Evolutionary conservation across 2,329 filamentous ascomycete species (phyloP), one percentile per base, ranked within the genome.

Genomic region (Talaromyces amestolkiae): DNA sequence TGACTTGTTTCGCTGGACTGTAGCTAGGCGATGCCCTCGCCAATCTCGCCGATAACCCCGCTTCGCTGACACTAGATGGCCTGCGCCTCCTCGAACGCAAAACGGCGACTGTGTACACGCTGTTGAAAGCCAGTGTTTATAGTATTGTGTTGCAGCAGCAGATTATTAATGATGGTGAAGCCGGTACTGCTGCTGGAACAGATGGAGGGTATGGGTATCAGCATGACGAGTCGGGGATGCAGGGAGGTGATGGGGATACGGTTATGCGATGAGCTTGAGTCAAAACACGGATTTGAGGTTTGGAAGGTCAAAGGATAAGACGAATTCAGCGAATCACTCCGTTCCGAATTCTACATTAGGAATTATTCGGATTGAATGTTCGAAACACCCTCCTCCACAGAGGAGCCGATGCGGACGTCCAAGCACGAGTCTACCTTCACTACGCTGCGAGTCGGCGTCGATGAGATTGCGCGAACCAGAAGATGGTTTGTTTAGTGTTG

Each of bases 131-230:
- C 19, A 98, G 94, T 78, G 95, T 99, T 69, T 99, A 99, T 81
- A 96, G 91, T 76, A 99, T 99, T 81, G 93, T 99, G 68, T 79
- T 99, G 82, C 94, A 99, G 85, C 94, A 98, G 85, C 92, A 98
- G 85, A 92, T 96, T 73, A 89, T 90, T 68, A 91, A 89, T 79
- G 90, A 78, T 71, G 75, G 74, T 69, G 75, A 77, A 35, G 53
- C 33, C 39, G 49, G 39, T 15, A 56, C 49, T 45, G 41, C n/a
- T 56, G 35, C 58, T 31, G 8, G 35, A 27, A 70, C 69, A 47
- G 70, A 71, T 59, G 66, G 74, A 67, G 70, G 68, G 65, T 69
- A 67, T 56, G 54, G 58, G 71, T 53, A 65, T 65, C 2, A 65
- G 67, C 54, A 68, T 68, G 22, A 67, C 67, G 60, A 59, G 19